Conservation (phyloP, 768 basidiomycete genomes). For the Tricholoma flavovirens region DNA sequence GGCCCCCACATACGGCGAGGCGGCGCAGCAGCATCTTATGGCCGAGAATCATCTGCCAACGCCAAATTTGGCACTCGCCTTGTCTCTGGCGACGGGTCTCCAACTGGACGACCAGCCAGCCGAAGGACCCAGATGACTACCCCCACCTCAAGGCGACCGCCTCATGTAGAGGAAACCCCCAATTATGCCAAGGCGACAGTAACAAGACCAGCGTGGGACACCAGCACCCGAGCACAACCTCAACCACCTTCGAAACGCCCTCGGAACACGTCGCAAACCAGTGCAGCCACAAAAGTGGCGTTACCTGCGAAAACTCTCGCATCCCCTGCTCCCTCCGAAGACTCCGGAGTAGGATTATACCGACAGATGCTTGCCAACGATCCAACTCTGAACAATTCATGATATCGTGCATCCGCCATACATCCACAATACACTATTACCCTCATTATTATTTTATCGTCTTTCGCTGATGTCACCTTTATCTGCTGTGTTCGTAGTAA, state of each 20-base stretch:
- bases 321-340: constrained; percentile 74
- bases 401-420: constrained; percentile 21
- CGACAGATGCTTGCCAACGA: constrained; percentile 77
- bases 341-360: constrained; percentile 81
- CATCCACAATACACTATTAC: constrained; percentile 17
- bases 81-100: constrained; percentile 53
- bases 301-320: constrained; percentile 40
- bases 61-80: constrained; percentile 90
- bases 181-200: constrained; percentile 66
- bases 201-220: constrained; percentile 71
- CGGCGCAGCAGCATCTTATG: constrained; percentile 51
- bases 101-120: constrained; percentile 51
- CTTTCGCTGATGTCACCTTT: constrained; percentile 12
- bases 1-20: constrained; percentile 38
- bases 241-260: constrained; percentile 48
- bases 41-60: constrained; percentile 79
- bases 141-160: constrained; percentile 38
- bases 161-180: constrained; percentile 57
- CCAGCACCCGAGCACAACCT: constrained; percentile 45
- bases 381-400: constrained; percentile 51
- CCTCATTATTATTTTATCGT: constrained; percentile 12
- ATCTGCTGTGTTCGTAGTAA: constrained; percentile 8
- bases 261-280: constrained; percentile 70
- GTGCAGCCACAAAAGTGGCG: constrained; percentile 45
- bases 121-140: constrained; percentile 50